These are phyloP conservation scores for Helicocarpus griseus DNA, from an alignment of 2,329 filamentous ascomycete species.

Conservation along the genomic window DNA sequence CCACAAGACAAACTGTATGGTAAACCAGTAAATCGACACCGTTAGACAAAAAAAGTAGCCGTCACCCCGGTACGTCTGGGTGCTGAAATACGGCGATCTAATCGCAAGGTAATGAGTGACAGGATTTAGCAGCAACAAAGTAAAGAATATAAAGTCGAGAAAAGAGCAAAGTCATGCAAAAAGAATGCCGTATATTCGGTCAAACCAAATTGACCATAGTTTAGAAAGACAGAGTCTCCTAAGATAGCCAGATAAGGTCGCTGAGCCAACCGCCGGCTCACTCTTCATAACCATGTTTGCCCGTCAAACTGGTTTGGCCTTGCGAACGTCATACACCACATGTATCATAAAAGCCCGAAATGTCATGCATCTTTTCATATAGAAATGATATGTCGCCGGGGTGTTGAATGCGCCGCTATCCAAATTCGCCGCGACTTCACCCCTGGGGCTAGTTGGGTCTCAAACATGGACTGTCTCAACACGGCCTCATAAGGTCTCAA, in stretches of 20 bases:
- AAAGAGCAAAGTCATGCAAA: not conserved
- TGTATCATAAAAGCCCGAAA: not conserved
- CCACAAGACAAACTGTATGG: not conserved
- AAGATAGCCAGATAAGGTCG: not conserved
- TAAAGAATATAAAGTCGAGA: not conserved
- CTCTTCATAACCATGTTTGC: not conserved
- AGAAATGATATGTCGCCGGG: not conserved
- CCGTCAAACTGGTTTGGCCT: not conserved
- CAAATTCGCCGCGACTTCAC: not conserved
- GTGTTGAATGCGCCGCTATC: not conserved
- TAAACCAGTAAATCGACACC: not conserved
- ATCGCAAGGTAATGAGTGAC: not conserved
- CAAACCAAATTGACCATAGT: not conserved
- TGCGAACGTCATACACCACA: not conserved
- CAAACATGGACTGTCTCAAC: slow-evolving; percentile 6
- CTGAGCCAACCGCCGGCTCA: not conserved
- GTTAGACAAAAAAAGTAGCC: not conserved
- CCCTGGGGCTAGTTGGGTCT: not conserved
- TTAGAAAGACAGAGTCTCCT: not conserved
- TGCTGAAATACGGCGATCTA: too few species aligned
- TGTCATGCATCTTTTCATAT: not conserved
- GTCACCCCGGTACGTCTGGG: not conserved
- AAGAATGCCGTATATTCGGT: not conserved
- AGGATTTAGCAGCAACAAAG: not conserved
- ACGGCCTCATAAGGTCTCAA: not conserved